Base-by-base conservation (phyloP, 257 asterid species). In the Capsicum baccatum region DNA sequence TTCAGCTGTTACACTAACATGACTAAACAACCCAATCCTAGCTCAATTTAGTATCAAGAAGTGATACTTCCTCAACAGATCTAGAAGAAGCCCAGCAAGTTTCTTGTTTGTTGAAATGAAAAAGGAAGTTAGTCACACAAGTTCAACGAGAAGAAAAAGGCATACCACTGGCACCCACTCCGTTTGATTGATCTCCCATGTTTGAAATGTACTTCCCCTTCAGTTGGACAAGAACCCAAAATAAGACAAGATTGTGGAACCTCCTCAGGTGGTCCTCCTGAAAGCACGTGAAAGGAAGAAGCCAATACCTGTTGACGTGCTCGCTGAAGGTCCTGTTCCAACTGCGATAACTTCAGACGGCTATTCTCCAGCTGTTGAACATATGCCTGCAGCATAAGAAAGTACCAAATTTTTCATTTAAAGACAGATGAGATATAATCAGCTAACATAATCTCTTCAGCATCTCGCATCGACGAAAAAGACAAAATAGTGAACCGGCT, bases 291-390 rank as follows among this genome's bases (percentile, higher is more conserved):
- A 52, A 55, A 12, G 66, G 35, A 42, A 37, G 63, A 48, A 59
- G 44, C 58, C 35, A 35, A 81, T 82, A 90, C 92, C 92, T 90
- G 97, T 84, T 92, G 95, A 9, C 98, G 97, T 21, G 98, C 94
- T 83, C 96, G 92, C 87, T 92, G 96, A 78, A 96, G 93, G 85
- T 96, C 99, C 88, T 96, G 99, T 90, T 96, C 98, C 54, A 96
- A 91, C 80, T 94, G 98, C 33, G 94, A 91, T 73, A 96, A 90
- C 92, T 94, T 96, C 91, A 94, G 88, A 60, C 98, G 93, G 84
- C 99, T 96, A 90, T 91, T 96, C 92, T 96, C 99, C 83, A 96
- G 88, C 90, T 96, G 98, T 87, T 96, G 98, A 59, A 96, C 97
- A 82, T 96, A 96, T 50, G 99, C 98, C 98, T 96, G 60, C 60